phyloP scores from a whole-genome alignment of 257 asterid genomes.

The Solanum ossicruentum region DNA sequence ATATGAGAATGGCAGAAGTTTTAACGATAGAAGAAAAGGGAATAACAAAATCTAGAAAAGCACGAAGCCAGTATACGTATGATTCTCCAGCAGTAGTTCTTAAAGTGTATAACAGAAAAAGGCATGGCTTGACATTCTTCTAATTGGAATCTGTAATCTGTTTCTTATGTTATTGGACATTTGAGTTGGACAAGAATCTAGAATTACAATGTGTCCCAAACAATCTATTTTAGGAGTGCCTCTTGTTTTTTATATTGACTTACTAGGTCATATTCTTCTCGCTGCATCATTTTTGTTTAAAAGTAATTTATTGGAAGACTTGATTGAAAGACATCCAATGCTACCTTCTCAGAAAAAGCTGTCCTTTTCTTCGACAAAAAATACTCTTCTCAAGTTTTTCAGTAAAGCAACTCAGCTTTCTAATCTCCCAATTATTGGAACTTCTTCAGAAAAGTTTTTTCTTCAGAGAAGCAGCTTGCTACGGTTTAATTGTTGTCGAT shows the following conservation, averaged over 20 bases:
- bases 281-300: not conserved
- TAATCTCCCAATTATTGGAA: not conserved
- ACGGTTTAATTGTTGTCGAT: not conserved
- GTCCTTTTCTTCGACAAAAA: not conserved
- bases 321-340: not conserved
- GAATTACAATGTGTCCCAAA: not conserved
- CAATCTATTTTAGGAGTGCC: not conserved
- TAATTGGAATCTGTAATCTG: not conserved
- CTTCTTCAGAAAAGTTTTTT: not conserved
- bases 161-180: not conserved
- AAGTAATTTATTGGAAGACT: not conserved
- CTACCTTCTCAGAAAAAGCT: not conserved
- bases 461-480: not conserved
- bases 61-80: not conserved
- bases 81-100: not conserved
- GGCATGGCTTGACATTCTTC: not conserved
- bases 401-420: not conserved
- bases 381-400: not conserved
- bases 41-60: not conserved
- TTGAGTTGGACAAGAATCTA: not conserved
- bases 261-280: not conserved
- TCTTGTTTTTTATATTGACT: not conserved
- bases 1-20: not conserved
- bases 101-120: not conserved
- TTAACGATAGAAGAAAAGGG: not conserved